Base-by-base conservation (phyloP, 1,284 basidiomycete species). In the Stygiomarasmius scandens region DNA sequence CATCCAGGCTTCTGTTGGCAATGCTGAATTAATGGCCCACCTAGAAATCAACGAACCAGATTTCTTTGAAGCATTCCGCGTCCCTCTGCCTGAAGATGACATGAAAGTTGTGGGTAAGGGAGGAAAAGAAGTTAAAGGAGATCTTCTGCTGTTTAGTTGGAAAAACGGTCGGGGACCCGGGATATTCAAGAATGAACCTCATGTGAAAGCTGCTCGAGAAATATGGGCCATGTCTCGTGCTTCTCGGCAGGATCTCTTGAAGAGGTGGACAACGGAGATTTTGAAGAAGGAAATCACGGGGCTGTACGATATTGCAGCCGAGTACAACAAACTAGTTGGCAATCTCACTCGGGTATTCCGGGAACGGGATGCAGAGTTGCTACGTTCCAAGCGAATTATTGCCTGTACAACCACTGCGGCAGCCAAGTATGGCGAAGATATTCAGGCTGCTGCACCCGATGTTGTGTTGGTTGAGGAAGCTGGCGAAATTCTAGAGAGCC, bases 381-480 rank as follows among this genome's bases (percentile, higher is more conserved):
- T 88, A 19, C 66, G 64, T n/a, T 64, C 52, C 41, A 85, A 84
- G 67, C 74, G 80, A n/a, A 82, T 88, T 52, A 82, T 88, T 12
- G 86, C 78, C 0, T 87, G 85, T 59, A 89, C 86, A 0, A 87
- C 86, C 0, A 88, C 86, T 0, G 86, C 77, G 1, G 87, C 87
- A 0, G 86, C 87, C 1, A 88, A 81, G 64, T 86, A 83, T 59
- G 70, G 72, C 0, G 70, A 75, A 6, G 71, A 72, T 34, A 77
- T 88, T 23, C 74, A 74, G 6, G 73, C 69, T 0, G 81, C 77
- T 2, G 64, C 67, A 2, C 82, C 83, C 0, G 73, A 77, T 12
- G 75, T 88, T 0, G 65, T 89, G 0, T 71, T 89, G 1, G 83
- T 89, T 0, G 87, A 89, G 66, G 87, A 89, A 66, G 86, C 86